Conservation (phyloP, 306 rosid species). For the Prosopis cineraria region DNA sequence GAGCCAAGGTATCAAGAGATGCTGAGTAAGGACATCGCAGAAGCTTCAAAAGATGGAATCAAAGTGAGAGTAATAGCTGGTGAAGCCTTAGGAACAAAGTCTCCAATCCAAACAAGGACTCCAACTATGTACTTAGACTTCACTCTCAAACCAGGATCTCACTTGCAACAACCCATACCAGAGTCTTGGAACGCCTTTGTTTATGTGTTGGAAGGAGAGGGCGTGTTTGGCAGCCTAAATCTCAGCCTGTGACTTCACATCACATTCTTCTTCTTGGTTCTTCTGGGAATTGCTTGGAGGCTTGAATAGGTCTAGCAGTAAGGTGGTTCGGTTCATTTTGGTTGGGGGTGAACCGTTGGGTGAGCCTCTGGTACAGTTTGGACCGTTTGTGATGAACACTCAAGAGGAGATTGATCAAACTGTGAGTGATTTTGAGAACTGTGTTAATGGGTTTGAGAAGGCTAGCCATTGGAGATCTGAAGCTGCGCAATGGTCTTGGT, state of each 20-base stretch:
- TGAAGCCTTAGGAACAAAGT: constrained; percentile 82
- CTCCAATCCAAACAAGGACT: constrained; percentile 84
- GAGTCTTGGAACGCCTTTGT: constrained; percentile 87
- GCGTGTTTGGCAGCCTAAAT: constrained; percentile 62
- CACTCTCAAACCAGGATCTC: constrained; percentile 76
- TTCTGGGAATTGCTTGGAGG: constrained; percentile 81
- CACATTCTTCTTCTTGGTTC: constrained; percentile 76
- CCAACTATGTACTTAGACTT: constrained; percentile 95
- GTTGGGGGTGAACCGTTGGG: constrained; percentile 90
- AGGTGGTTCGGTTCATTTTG: constrained; percentile 69
- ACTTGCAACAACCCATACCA: constrained; percentile 72
- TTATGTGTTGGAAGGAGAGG: constrained; percentile 90
- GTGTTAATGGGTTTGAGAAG: constrained; percentile 85
- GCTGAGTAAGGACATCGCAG: constrained; percentile 70
- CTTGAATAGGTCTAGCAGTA: constrained; percentile 67
- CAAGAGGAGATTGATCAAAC: constrained; percentile 87
- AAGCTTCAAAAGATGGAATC: constrained; percentile 70
- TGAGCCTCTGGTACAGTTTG: constrained; percentile 78
- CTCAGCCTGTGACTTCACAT: constrained; percentile 56
- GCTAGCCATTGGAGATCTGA: constrained; percentile 91
- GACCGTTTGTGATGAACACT: constrained; percentile 99
- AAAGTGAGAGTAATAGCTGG: constrained; percentile 92
- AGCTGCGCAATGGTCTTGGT: constrained; percentile 47
- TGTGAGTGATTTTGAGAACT: constrained; percentile 84
- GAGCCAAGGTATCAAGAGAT: constrained; percentile 95